Evolutionary conservation across 805 yeast species (phyloP).

Genomic region (Nakazawaea wyomingensis): DNA sequence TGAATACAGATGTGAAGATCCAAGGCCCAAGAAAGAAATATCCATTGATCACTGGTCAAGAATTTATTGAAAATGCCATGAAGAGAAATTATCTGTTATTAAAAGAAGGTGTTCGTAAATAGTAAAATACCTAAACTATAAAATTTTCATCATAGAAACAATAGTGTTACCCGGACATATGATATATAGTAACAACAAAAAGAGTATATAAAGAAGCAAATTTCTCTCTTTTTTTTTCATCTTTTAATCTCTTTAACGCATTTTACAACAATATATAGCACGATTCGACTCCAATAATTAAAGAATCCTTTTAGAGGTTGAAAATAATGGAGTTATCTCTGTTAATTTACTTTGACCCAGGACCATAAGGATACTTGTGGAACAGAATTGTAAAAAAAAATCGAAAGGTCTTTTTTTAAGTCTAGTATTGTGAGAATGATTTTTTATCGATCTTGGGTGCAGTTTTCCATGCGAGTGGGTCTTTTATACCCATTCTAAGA

Average conservation of each 20-base stretch:
- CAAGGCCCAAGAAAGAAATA: slow-evolving; percentile 25
- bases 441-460: slow-evolving; percentile 57
- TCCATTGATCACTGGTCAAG: slow-evolving; percentile 25
- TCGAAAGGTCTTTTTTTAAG: slow-evolving; percentile 6
- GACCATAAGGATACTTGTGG: slow-evolving; percentile 52
- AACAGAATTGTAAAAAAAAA: slow-evolving; percentile 23
- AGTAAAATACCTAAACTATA: no score
- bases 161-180: slow-evolving; percentile 6
- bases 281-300: slow-evolving; percentile 33
- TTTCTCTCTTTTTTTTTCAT: slow-evolving; percentile 3
- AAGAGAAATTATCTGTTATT: slow-evolving; percentile 20
- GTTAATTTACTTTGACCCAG: slow-evolving; percentile 54
- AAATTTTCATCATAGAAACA: no score
- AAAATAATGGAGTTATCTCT: no score
- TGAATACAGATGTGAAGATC: slow-evolving; percentile 26
- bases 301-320: slow-evolving; percentile 58
- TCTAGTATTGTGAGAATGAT: slow-evolving; percentile 48
- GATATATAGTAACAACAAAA: background rate
- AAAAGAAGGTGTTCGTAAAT: background rate
- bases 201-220: background rate
- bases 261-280: slow-evolving; percentile 43
- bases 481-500: slow-evolving; percentile 41
- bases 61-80: slow-evolving; percentile 31
- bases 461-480: slow-evolving; percentile 42
- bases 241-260: slow-evolving; percentile 35